phyloP scores from a whole-genome alignment of 1,284 basidiomycete genomes.

The Tilletiopsis washingtonensis region DNA sequence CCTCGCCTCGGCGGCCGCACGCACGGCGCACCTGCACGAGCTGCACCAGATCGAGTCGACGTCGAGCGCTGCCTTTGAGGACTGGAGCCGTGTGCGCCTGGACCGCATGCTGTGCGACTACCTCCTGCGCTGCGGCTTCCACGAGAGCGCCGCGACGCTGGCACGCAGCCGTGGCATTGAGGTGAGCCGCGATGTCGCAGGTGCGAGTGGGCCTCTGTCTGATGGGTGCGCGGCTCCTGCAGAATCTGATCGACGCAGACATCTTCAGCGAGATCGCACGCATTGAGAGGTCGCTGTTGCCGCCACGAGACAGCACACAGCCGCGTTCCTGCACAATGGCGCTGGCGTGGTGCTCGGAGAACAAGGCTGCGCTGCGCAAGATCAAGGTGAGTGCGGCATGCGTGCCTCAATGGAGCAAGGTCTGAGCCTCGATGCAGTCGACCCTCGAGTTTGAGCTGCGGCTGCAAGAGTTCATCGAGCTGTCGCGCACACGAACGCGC shows the following conservation, averaged over 20 bases:
- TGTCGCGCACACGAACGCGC: slow-evolving; percentile 48
- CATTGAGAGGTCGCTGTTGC: slow-evolving; percentile 68
- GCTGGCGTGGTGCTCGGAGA: slow-evolving; percentile 91
- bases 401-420: too few relatives aligned
- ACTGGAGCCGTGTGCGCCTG: slow-evolving; percentile 69
- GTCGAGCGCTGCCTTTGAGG: slow-evolving; percentile 13
- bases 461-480: slow-evolving; percentile 91
- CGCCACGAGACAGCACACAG: too few relatives aligned
- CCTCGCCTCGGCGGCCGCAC: slow-evolving; percentile 16
- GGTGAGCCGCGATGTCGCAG: slow-evolving; percentile 4
- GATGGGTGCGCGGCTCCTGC: neutral
- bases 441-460: slow-evolving; percentile 91
- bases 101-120: slow-evolving; percentile 90
- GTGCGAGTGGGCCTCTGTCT: neutral
- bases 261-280: slow-evolving; percentile 77
- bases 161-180: slow-evolving; percentile 14
- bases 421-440: slow-evolving; percentile 52
- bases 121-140: slow-evolving; percentile 62
- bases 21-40: slow-evolving; percentile 19
- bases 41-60: slow-evolving; percentile 17
- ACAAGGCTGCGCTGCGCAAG: slow-evolving; percentile 82
- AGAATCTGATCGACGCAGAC: slow-evolving; percentile 55
- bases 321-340: slow-evolving; percentile 73
- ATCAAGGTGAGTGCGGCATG: slow-evolving; percentile 55
- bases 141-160: slow-evolving; percentile 17